Evolutionary conservation across 75 land plant species (phyloP).

Genomic region (Azolla pinnata): DNA sequence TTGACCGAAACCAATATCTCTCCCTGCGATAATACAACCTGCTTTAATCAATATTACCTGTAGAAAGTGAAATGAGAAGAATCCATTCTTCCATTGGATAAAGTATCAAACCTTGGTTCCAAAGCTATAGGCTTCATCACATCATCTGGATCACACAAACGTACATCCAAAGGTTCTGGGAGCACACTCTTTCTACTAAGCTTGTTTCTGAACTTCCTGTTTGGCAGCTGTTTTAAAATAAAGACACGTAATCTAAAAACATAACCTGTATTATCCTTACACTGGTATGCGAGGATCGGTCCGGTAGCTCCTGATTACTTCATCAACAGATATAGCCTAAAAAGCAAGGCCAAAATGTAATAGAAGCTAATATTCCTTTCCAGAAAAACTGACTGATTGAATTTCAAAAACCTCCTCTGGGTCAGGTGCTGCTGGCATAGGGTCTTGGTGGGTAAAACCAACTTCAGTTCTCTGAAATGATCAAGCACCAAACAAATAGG

Average conservation of each 20-base stretch:
- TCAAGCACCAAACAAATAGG: not conserved
- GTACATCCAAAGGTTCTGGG: slow-evolving; percentile 71
- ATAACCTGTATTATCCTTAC: slow-evolving; percentile 24
- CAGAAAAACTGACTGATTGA: too few species aligned
- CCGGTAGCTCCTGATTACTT: slow-evolving; percentile 54
- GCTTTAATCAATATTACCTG: not conserved
- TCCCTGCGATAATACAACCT: slow-evolving; percentile 35
- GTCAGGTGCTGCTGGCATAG: slow-evolving; percentile 71
- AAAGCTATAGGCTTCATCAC: slow-evolving; percentile 26
- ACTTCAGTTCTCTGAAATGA: slow-evolving; percentile 58
- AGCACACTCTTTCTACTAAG: slow-evolving; percentile 38
- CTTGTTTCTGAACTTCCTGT: slow-evolving; percentile 57
- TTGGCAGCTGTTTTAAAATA: not conserved
- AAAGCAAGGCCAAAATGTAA: too few species aligned
- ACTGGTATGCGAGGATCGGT: slow-evolving; percentile 84
- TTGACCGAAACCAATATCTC: slow-evolving; percentile 76
- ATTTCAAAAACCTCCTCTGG: slow-evolving; percentile 68
- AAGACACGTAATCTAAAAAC: not conserved
- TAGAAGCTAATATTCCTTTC: not conserved
- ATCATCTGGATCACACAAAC: slow-evolving; percentile 52
- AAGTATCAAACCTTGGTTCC: slow-evolving; percentile 61
- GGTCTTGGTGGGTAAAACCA: slow-evolving; percentile 74
- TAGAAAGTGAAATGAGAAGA: not conserved
- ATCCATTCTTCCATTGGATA: not conserved
- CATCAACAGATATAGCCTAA: too few species aligned